Percentiles rank a stretch among this genome's conserved stretches.
Evolutionary conservation across 345 rosid species (phyloP).

Genomic region (Fremontodendron californicum): DNA sequence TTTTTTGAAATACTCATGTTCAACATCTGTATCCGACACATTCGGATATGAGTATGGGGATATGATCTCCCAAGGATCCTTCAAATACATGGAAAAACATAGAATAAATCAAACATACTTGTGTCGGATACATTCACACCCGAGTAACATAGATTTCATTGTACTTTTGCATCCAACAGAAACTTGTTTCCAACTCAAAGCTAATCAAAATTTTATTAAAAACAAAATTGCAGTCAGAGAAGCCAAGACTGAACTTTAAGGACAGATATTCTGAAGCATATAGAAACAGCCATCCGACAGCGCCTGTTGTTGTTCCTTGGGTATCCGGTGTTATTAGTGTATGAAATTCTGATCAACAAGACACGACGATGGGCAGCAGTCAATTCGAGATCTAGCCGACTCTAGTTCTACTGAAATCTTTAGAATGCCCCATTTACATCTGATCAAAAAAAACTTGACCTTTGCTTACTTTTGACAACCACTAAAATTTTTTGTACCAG

Average conservation of each 20-base stretch:
- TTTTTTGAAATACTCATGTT: too few species aligned
- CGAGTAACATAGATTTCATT: too few species aligned
- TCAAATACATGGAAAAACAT: too few species aligned
- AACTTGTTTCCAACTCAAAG: neutral
- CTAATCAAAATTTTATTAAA: constrained; percentile 10
- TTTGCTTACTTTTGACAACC: neutral
- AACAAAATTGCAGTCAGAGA: constrained; percentile 63
- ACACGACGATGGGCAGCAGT: neutral
- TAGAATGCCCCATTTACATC: neutral
- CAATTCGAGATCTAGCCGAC: neutral
- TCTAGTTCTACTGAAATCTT: neutral
- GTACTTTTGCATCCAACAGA: neutral
- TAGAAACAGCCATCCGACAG: constrained; percentile 73
- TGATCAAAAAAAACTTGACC: neutral
- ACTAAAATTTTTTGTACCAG: constrained; percentile 6
- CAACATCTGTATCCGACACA: too few species aligned
- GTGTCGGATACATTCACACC: too few species aligned
- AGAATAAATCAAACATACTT: too few species aligned
- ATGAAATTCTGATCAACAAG: constrained; percentile 29
- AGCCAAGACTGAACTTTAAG: constrained; percentile 69
- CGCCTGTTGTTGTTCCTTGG: constrained; percentile 90
- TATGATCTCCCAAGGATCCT: too few species aligned
- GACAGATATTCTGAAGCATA: constrained; percentile 69
- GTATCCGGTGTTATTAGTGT: constrained; percentile 65
- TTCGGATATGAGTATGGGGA: too few species aligned